These are phyloP conservation scores for Termitomyces sp. DNA, from an alignment of 768 basidiomycete genomes.

Conservation along the genomic window DNA sequence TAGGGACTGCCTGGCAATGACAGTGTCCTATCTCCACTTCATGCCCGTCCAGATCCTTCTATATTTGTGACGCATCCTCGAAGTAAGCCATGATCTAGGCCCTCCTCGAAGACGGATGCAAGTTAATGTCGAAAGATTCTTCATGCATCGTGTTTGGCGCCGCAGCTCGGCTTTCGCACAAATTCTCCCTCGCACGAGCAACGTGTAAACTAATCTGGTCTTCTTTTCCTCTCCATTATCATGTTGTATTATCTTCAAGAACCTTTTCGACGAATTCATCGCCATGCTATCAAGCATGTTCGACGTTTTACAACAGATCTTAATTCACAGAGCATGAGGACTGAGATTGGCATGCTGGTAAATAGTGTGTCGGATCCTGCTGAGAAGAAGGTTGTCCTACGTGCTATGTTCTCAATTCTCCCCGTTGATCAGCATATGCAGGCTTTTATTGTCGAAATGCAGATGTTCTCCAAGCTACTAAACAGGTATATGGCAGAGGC, in stretches of 20 bases:
- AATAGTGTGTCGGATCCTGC: slow-evolving; percentile 49
- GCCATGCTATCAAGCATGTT: slow-evolving; percentile 33
- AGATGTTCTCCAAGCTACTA: slow-evolving; percentile 78
- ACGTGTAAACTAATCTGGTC: background rate
- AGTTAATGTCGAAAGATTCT: background rate
- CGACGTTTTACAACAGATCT: slow-evolving; percentile 38
- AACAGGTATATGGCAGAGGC: slow-evolving; percentile 72
- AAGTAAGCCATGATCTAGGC: background rate
- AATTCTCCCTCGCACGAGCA: slow-evolving; percentile 1
- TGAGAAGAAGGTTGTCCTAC: slow-evolving; percentile 46
- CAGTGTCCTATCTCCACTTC: background rate
- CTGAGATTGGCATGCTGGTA: slow-evolving; percentile 66
- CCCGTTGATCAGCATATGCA: slow-evolving; percentile 19
- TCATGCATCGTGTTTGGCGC: slow-evolving; percentile 1
- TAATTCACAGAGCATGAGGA: slow-evolving; percentile 54
- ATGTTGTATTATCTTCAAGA: slow-evolving; percentile 37
- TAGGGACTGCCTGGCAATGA: background rate
- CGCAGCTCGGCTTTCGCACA: slow-evolving; percentile 4
- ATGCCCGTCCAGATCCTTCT: background rate
- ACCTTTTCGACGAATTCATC: slow-evolving; percentile 25
- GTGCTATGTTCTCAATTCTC: slow-evolving; percentile 2
- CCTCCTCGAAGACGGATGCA: background rate
- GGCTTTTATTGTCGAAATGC: slow-evolving; percentile 76
- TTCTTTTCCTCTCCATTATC: slow-evolving; percentile 14
- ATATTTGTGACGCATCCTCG: background rate